These are phyloP conservation scores for Zasmidium angulare DNA, from an alignment of 2,329 filamentous ascomycete genomes.

Conservation along the genomic window DNA sequence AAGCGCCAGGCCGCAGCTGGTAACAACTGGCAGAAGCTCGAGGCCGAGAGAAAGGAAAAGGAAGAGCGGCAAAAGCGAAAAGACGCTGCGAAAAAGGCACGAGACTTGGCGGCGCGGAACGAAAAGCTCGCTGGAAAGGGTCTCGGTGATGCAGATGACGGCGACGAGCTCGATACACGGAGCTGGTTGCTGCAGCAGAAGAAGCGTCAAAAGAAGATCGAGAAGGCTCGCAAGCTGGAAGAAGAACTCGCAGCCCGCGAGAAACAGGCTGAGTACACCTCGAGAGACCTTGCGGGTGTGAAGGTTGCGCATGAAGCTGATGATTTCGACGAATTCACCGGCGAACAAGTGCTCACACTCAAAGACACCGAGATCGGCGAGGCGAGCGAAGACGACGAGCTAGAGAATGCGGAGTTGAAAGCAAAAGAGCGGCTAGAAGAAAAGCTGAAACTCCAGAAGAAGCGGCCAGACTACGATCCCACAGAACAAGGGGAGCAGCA, in stretches of 20 bases:
- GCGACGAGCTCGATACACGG: slow-evolving; percentile 69
- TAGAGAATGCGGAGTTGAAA: slow-evolving; percentile 72
- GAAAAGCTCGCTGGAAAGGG: slow-evolving; percentile 78
- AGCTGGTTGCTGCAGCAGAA: slow-evolving; percentile 87
- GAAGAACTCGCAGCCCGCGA: slow-evolving; percentile 74
- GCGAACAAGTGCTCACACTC: slow-evolving; percentile 89
- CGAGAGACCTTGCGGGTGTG: slow-evolving; percentile 83
- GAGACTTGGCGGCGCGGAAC: slow-evolving; percentile 77
- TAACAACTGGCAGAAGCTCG: slow-evolving; percentile 70
- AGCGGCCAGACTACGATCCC: slow-evolving; percentile 84
- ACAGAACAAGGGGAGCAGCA: slow-evolving; percentile 66
- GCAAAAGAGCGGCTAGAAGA: slow-evolving; percentile 74
- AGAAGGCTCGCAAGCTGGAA: slow-evolving; percentile 66
- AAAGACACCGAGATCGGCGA: slow-evolving; percentile 87
- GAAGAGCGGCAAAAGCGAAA: slow-evolving; percentile 75
- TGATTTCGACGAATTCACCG: slow-evolving; percentile 70
- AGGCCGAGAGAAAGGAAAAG: slow-evolving; percentile 71
- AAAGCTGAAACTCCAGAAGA: slow-evolving; percentile 83
- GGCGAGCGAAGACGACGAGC: slow-evolving; percentile 79
- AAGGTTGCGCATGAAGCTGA: slow-evolving; percentile 86
- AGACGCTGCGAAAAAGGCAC: slow-evolving; percentile 82
- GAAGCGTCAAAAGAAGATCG: slow-evolving; percentile 91
- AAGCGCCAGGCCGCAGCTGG: slow-evolving; percentile 70
- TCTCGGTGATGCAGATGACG: slow-evolving; percentile 72
- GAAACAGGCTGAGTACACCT: slow-evolving; percentile 74